phyloP scores from a whole-genome alignment of 1,139 yeast genomes.

The Pichia sp. region DNA sequence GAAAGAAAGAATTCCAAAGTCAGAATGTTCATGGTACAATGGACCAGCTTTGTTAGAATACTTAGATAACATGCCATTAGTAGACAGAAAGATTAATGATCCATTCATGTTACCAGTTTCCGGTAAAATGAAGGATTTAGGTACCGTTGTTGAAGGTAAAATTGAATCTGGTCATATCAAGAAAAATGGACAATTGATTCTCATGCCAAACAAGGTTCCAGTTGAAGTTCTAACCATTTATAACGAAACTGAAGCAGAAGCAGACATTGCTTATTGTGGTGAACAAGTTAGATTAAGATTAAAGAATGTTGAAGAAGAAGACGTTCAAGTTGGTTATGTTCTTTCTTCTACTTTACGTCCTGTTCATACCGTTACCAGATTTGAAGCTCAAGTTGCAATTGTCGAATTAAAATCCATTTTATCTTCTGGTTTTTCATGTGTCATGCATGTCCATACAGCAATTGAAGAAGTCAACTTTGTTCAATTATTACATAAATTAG shows the following conservation, averaged over 20 bases:
- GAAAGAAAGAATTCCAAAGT: constrained; percentile 68
- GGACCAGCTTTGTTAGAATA: constrained; percentile 91
- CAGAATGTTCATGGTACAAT: constrained; percentile 83
- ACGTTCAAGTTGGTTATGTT: constrained; percentile 84
- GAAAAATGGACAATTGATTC: constrained; percentile 63
- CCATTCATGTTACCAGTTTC: constrained; percentile 97
- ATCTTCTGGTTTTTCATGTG: constrained; percentile 95
- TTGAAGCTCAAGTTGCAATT: constrained; percentile 95
- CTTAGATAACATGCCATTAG: constrained; percentile 74
- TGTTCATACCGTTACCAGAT: constrained; percentile 80
- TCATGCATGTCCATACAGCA: constrained; percentile 98
- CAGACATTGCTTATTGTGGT: constrained; percentile 85
- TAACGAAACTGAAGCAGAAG: constrained; percentile 95
- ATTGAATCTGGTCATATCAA: constrained; percentile 91
- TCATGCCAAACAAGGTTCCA: constrained; percentile 86
- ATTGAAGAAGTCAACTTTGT: constrained; percentile 87
- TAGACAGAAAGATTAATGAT: constrained; percentile 81
- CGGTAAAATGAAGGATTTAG: constrained; percentile 92
- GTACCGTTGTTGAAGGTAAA: constrained; percentile 96
- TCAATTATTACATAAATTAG: constrained; percentile 83
- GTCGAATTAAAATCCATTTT: constrained; percentile 91
- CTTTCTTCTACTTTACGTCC: constrained; percentile 81
- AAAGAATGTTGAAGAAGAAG: constrained; percentile 97
- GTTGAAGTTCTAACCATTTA: constrained; percentile 83
- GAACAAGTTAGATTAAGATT: constrained; percentile 93